phyloP scores from a whole-genome alignment of 2,329 filamentous ascomycete genomes.

The Trichoderma oligosporum region DNA sequence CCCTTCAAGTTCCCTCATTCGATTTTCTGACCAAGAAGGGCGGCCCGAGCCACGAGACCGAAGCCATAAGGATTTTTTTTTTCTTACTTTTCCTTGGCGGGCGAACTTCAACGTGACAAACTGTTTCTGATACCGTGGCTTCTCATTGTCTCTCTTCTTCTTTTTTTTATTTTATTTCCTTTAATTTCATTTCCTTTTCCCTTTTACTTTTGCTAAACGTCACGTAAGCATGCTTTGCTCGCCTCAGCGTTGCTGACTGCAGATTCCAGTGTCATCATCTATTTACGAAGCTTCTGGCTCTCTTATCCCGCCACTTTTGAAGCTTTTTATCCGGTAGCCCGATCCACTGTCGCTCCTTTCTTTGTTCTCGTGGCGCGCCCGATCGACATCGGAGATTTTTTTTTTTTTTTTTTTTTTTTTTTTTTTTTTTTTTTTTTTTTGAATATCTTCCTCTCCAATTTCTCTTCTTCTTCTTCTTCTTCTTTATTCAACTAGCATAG shows the following conservation, averaged over 20 bases:
- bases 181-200: not conserved
- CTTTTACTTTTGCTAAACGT: not conserved
- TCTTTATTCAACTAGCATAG: not conserved
- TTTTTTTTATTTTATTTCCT: not conserved
- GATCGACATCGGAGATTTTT: conserved; percentile 8
- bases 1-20: conserved; percentile 11
- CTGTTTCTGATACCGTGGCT: not conserved
- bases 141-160: not conserved
- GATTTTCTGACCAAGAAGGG: conserved; percentile 1
- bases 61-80: conserved; percentile 1
- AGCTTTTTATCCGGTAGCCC: not conserved
- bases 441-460: not conserved
- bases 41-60: conserved; percentile 16
- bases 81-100: not conserved
- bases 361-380: conserved; percentile 15
- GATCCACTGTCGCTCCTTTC: conserved; percentile 19
- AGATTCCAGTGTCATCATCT: not conserved
- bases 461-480: not conserved
- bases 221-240: not conserved
- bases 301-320: not conserved
- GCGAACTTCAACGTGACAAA: too few species aligned
- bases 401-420: not conserved
- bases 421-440: not conserved
- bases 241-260: conserved; percentile 4
- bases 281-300: not conserved